phyloP scores from a whole-genome alignment of 2,329 filamentous ascomycete species.

The Elsinoe ampelina region DNA sequence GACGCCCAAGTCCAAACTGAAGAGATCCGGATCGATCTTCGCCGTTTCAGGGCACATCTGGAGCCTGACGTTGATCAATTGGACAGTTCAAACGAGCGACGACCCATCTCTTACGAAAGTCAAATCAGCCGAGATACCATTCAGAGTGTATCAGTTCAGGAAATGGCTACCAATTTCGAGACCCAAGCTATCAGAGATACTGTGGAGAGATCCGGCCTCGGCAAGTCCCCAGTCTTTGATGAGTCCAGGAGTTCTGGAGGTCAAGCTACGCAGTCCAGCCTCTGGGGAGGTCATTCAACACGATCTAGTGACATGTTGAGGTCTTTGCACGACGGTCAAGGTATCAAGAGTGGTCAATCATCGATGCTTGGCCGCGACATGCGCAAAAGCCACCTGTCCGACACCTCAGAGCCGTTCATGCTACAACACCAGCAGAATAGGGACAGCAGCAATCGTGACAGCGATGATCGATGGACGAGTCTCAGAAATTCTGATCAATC shows the following conservation, averaged over 20 bases:
- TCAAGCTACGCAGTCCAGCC: neutral
- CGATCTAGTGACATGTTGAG: constrained; percentile 6
- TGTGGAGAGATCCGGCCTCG: neutral
- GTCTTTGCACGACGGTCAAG: constrained; percentile 6
- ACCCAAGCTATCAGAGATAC: neutral
- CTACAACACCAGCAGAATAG: neutral
- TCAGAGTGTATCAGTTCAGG: constrained; percentile 10
- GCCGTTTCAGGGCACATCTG: constrained; percentile 4
- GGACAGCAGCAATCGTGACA: neutral
- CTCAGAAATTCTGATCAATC: neutral
- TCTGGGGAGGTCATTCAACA: constrained; percentile 5
- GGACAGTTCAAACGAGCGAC: neutral
- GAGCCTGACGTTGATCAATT: neutral
- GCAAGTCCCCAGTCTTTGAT: neutral
- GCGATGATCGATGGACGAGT: neutral
- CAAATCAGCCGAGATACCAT: constrained; percentile 5
- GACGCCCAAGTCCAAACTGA: constrained; percentile 73
- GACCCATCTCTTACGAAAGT: neutral
- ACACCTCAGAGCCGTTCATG: neutral
- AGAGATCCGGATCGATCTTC: constrained; percentile 71
- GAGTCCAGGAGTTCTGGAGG: neutral
- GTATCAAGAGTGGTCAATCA: constrained; percentile 11
- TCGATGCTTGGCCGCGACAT: constrained; percentile 8
- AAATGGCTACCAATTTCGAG: constrained; percentile 8
- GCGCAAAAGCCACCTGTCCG: constrained; percentile 1